Evolutionary conservation across 108 stramenopile species (phyloP).

Genomic region (Skeletonema grethae): DNA sequence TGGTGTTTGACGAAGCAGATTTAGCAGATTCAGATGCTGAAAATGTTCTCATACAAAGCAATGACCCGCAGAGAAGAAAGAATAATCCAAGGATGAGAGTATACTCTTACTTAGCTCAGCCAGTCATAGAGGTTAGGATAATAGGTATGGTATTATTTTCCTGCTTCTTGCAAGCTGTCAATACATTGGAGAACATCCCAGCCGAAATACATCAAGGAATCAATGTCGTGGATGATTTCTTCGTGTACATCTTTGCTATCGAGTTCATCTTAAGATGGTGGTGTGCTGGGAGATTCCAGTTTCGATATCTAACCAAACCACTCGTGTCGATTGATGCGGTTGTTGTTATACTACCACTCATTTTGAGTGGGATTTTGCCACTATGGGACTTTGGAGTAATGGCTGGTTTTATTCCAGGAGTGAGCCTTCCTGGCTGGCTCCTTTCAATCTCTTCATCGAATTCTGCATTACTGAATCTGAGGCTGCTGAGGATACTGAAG

Average conservation of each 20-base stretch:
- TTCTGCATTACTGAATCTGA: slow-evolving; percentile 65
- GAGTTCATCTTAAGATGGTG: slow-evolving; percentile 73
- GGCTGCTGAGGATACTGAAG: slow-evolving; percentile 69
- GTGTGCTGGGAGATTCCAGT: slow-evolving; percentile 46
- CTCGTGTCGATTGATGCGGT: slow-evolving; percentile 61
- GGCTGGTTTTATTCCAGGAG: slow-evolving; percentile 36
- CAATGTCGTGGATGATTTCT: slow-evolving; percentile 26
- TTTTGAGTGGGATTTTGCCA: slow-evolving; percentile 40
- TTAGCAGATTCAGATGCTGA: neutral
- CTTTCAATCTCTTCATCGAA: slow-evolving; percentile 26
- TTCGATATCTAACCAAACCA: slow-evolving; percentile 55
- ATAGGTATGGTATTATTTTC: slow-evolving; percentile 43
- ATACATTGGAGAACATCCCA: slow-evolving; percentile 47
- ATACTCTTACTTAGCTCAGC: slow-evolving; percentile 38
- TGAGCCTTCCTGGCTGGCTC: slow-evolving; percentile 44
- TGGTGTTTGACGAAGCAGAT: neutral
- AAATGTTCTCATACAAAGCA: neutral
- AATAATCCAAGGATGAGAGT: slow-evolving; percentile 41
- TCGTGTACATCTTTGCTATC: slow-evolving; percentile 53
- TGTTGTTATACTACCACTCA: slow-evolving; percentile 40
- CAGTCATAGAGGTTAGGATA: slow-evolving; percentile 47
- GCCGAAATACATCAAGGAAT: slow-evolving; percentile 18
- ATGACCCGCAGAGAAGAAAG: neutral
- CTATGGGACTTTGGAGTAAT: slow-evolving; percentile 37
- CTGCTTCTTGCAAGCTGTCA: slow-evolving; percentile 53